Base-by-base conservation (phyloP, 2,329 filamentous ascomycete genomes). In the Exophiala mesophila region DNA sequence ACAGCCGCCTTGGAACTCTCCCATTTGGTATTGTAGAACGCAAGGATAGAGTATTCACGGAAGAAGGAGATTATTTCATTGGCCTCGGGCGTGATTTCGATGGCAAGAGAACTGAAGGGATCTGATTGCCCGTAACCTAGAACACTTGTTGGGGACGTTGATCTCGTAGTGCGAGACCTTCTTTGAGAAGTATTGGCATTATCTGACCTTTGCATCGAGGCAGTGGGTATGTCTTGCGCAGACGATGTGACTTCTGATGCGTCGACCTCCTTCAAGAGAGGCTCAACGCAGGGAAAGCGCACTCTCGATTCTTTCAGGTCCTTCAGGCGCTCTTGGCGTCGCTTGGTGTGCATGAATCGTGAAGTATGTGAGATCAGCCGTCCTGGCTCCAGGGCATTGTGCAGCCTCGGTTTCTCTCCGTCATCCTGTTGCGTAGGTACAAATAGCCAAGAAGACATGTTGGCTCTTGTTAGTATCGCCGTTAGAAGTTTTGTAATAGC, bases 1-100 rank as follows among this genome's bases (percentile, higher is more conserved):
- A 32, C 16, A n/a, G 29, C 6, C 6, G 29, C 16, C 16, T 32
- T 32, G 29, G 29, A 13, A 15, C 13, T 32, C 29, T 32, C 10
- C 29, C 29, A 32, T 13, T n/a, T 17, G 6, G 16, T 17, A 15
- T 32, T n/a, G 29, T 32, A 32, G 29, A 32, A 13, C 15, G 6
- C 10, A 13, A 17, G 29, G 29, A 32, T n/a, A 6, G 15, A 7
- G 7, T n/a, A 13, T 13, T 17, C 16, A 8, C 29, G 29, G 29
- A 32, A 32, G 13, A 32, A 32, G 10, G 13, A 32, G 7, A 32
- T 17, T 17, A 32, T 13, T 32, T 32, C 29, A 32, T 32, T 32
- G 10, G 16, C 29, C 29, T 32, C 29, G 29, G 29, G 29, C 13
- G 29, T 7, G 10, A 32, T 17, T 15, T n/a, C 10, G 6, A 32